Conservation (phyloP, 2,329 filamentous ascomycete genomes). For the Fusarium armeniacum region DNA sequence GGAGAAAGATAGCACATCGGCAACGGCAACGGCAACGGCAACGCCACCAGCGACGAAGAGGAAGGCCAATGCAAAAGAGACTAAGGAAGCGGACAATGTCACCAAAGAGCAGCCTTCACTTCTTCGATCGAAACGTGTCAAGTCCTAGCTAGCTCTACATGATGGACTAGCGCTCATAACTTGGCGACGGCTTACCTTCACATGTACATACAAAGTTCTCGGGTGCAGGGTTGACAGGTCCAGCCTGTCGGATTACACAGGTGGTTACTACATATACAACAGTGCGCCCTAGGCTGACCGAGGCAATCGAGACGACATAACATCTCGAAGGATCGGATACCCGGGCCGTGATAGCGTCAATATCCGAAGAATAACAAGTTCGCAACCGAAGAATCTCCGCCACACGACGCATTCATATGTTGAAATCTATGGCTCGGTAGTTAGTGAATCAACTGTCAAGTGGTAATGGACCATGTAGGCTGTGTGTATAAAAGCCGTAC, state of each 20-base stretch:
- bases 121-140: slow-evolving; percentile 48
- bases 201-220: background rate
- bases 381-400: slow-evolving; percentile 47
- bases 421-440: slow-evolving; percentile 24
- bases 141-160: slow-evolving; percentile 32
- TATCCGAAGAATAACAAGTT: slow-evolving; percentile 45
- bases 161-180: slow-evolving; percentile 6
- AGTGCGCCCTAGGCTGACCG: slow-evolving; percentile 10
- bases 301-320: slow-evolving; percentile 18
- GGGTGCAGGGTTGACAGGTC: slow-evolving; percentile 1
- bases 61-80: slow-evolving; percentile 28
- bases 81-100: slow-evolving; percentile 29
- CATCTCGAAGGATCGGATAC: slow-evolving; percentile 32
- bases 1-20: slow-evolving; percentile 17
- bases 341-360: slow-evolving; percentile 45
- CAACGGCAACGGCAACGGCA: slow-evolving; percentile 15
- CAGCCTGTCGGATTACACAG: slow-evolving; percentile 2
- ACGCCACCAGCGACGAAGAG: slow-evolving; percentile 41
- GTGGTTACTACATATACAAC: slow-evolving; percentile 12
- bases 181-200: background rate
- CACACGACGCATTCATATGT: slow-evolving; percentile 16
- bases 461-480: slow-evolving; percentile 16
- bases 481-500: slow-evolving; percentile 22
- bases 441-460: slow-evolving; percentile 23
- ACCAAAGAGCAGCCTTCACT: slow-evolving; percentile 33